These are phyloP conservation scores for Cordyceps farinosa DNA, from an alignment of 2,329 filamentous ascomycete species.

Conservation along the genomic window DNA sequence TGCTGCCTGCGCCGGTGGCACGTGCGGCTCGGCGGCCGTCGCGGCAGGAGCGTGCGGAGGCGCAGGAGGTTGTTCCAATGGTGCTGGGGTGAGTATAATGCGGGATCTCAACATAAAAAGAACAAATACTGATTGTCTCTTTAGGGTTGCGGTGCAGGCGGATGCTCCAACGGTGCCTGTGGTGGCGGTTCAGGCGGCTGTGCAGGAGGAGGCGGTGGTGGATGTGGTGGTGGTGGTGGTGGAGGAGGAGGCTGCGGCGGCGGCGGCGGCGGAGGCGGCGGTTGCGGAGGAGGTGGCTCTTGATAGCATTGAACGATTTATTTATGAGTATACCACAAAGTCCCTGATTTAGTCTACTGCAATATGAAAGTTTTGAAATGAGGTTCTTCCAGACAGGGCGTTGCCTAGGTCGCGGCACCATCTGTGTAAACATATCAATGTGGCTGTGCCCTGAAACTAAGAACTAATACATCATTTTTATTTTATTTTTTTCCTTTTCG, in stretches of 20 bases:
- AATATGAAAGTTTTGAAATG: too few relatives aligned
- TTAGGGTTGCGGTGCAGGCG: conserved; percentile 17
- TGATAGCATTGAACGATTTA: not conserved
- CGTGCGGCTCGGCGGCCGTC: conserved; percentile 40
- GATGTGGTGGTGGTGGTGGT: conserved; percentile 22
- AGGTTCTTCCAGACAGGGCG: too few relatives aligned
- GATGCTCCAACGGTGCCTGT: conserved; percentile 22
- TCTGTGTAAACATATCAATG: too few relatives aligned
- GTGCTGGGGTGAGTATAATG: not conserved
- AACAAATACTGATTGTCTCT: conserved; percentile 24
- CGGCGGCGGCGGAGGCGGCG: conserved; percentile 19
- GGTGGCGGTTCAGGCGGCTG: conserved; percentile 20
- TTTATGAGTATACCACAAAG: not conserved
- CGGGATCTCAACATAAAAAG: too few relatives aligned
- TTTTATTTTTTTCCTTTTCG: too few relatives aligned
- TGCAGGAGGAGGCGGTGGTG: conserved; percentile 18
- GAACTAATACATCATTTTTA: too few relatives aligned
- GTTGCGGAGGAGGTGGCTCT: not conserved
- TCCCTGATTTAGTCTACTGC: not conserved
- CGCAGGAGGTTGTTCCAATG: conserved; percentile 26
- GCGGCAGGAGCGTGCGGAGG: conserved; percentile 44
- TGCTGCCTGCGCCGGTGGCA: conserved; percentile 43
- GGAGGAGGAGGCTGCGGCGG: conserved; percentile 20
- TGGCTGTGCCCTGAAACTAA: too few relatives aligned
- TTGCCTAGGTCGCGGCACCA: too few relatives aligned